phyloP scores from a whole-genome alignment of 768 basidiomycete genomes.

The Collybiopsis luxurians region DNA sequence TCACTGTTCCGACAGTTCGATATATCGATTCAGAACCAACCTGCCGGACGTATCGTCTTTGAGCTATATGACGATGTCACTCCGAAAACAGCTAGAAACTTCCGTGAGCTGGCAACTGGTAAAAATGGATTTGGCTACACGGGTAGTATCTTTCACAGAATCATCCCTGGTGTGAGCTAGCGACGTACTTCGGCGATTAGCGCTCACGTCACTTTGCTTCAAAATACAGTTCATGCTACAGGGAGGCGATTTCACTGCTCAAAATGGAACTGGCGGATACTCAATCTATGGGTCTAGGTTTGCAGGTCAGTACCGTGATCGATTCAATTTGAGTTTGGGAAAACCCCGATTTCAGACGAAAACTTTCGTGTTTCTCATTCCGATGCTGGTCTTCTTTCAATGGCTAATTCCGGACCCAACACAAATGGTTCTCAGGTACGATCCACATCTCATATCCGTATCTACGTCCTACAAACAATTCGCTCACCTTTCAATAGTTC shows the following conservation, averaged over 20 bases:
- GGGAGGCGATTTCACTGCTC: constrained; percentile 80
- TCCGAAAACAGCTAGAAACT: constrained; percentile 76
- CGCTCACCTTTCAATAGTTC: constrained; percentile 45
- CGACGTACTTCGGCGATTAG: no score
- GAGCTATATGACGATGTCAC: constrained; percentile 80
- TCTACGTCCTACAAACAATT: background rate
- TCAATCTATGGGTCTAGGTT: constrained; percentile 75
- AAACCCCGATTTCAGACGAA: constrained; percentile 54
- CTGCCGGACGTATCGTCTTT: constrained; percentile 68
- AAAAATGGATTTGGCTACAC: constrained; percentile 71
- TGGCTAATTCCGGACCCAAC: constrained; percentile 80
- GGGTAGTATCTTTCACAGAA: constrained; percentile 30
- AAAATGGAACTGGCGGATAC: constrained; percentile 76
- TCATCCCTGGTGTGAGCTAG: background rate
- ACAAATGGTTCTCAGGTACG: constrained; percentile 70
- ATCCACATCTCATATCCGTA: constrained; percentile 18
- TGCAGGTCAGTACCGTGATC: constrained; percentile 37
- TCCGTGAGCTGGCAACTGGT: constrained; percentile 86
- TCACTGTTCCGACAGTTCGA: constrained; percentile 56
- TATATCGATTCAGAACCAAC: constrained; percentile 42
- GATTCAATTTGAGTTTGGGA: no score
- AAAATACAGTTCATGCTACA: constrained; percentile 86
- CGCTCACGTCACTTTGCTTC: constrained; percentile 70
- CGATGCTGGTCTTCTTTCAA: constrained; percentile 65
- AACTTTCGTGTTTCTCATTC: constrained; percentile 78